Conservation (phyloP, 1,284 basidiomycete species). For the Agroathelia rolfsii region DNA sequence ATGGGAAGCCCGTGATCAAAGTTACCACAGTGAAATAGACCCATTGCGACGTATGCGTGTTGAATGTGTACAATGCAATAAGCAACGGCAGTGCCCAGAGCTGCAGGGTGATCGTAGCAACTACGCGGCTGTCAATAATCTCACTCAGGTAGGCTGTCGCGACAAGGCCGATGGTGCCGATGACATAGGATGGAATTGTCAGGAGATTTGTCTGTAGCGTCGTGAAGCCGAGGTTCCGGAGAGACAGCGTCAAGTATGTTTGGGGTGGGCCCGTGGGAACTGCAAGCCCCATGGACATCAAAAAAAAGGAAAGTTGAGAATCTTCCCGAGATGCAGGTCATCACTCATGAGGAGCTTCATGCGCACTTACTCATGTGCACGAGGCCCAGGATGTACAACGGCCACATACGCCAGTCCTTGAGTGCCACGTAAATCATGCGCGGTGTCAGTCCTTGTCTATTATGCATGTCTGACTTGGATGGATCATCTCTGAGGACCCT, state of each 20-base stretch:
- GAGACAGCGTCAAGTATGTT: constrained; percentile 41
- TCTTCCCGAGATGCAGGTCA: not conserved
- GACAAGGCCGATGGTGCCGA: constrained; percentile 34
- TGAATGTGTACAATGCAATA: constrained; percentile 46
- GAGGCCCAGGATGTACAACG: constrained; percentile 38
- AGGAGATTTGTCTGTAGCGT: constrained; percentile 43
- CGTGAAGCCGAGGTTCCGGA: constrained; percentile 42
- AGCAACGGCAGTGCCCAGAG: constrained; percentile 55
- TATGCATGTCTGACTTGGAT: constrained; percentile 53
- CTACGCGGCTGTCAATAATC: constrained; percentile 42
- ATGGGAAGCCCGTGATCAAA: constrained; percentile 43
- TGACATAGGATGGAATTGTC: constrained; percentile 35
- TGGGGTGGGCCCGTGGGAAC: constrained; percentile 38
- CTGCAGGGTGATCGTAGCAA: constrained; percentile 43
- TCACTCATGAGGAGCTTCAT: not conserved
- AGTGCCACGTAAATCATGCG: constrained; percentile 36
- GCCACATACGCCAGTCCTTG: constrained; percentile 47
- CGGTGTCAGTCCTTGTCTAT: constrained; percentile 43
- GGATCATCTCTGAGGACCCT: constrained; percentile 50
- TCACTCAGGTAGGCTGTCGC: constrained; percentile 44
- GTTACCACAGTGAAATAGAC: constrained; percentile 48
- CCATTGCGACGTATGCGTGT: constrained; percentile 43
- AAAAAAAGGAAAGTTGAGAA: not conserved
- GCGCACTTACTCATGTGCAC: constrained; percentile 31
- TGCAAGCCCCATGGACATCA: too few relatives aligned